A percentile compares a stretch with the other conserved stretches of the same genome.
Evolutionary conservation across 768 basidiomycete species (phyloP).

Genomic region (Aureoboletus auriporus): DNA sequence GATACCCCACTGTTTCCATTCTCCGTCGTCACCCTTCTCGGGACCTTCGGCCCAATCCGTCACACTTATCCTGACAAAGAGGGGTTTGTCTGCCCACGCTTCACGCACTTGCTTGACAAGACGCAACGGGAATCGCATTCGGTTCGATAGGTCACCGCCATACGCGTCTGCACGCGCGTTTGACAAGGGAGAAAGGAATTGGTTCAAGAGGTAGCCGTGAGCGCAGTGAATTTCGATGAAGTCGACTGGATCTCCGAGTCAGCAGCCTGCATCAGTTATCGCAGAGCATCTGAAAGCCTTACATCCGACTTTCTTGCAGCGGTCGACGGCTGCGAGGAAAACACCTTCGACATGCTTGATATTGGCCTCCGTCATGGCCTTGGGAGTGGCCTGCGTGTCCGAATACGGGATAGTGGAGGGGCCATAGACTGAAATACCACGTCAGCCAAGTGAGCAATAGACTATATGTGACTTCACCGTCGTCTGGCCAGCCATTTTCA

Average conservation of each 20-base stretch:
- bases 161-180: constrained; percentile 69
- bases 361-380: constrained; percentile 51
- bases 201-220: constrained; percentile 59
- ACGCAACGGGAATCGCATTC: constrained; percentile 63
- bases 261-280: neutral
- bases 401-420: constrained; percentile 59
- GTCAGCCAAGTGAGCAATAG: neutral
- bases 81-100: constrained; percentile 58
- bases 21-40: constrained; percentile 50
- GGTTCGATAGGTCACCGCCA: constrained; percentile 72
- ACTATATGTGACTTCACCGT: constrained; percentile 36
- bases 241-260: constrained; percentile 43
- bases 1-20: constrained; percentile 70
- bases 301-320: constrained; percentile 63
- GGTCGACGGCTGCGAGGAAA: constrained; percentile 50
- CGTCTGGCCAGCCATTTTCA: constrained; percentile 68
- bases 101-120: constrained; percentile 49
- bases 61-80: constrained; percentile 70
- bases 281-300: constrained; percentile 16
- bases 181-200: constrained; percentile 71
- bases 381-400: constrained; percentile 50
- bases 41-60: constrained; percentile 60
- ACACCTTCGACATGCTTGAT: constrained; percentile 57
- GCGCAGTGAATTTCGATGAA: constrained; percentile 73
- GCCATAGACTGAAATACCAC: constrained; percentile 45